Evolutionary conservation across 2,329 filamentous ascomycete genomes (phyloP).

Genomic region (Periglandula ipomoeae): DNA sequence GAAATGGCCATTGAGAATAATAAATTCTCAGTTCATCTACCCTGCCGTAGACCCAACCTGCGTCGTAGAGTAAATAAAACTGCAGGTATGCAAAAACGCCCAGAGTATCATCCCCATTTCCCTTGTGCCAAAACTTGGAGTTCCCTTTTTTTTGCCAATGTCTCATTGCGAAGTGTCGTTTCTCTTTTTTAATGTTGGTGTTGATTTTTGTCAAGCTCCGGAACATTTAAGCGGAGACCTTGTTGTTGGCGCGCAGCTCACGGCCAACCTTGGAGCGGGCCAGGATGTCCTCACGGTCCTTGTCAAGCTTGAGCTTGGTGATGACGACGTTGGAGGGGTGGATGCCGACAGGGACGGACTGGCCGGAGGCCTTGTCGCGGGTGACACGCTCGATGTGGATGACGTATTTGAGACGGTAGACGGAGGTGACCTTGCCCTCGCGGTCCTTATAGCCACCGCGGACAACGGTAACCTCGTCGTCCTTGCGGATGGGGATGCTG

Average conservation of each 20-base stretch:
- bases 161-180: conserved; percentile 14
- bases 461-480: conserved; percentile 88
- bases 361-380: conserved; percentile 95
- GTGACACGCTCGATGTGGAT: conserved; percentile 95
- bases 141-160: conserved; percentile 14
- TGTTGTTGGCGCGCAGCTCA: conserved; percentile 65
- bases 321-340: conserved; percentile 96
- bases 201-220: conserved; percentile 4
- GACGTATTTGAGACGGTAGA: conserved; percentile 97
- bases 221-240: conserved; percentile 49
- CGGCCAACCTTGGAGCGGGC: conserved; percentile 76
- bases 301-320: conserved; percentile 98
- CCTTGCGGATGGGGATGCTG: conserved; percentile 94
- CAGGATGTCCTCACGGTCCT: conserved; percentile 83
- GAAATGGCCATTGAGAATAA: conserved; percentile 67
- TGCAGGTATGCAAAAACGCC: conserved; percentile 24
- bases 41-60: conserved; percentile 25
- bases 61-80: conserved; percentile 2
- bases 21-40: conserved; percentile 36
- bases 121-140: conserved; percentile 7
- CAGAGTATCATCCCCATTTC: conserved; percentile 20
- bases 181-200: conserved; percentile 11
- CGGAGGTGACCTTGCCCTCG: conserved; percentile 95
- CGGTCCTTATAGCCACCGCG: conserved; percentile 94
- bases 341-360: conserved; percentile 89